phyloP scores from a whole-genome alignment of 352 stramenopile species.

The Globisporangium parvum region DNA sequence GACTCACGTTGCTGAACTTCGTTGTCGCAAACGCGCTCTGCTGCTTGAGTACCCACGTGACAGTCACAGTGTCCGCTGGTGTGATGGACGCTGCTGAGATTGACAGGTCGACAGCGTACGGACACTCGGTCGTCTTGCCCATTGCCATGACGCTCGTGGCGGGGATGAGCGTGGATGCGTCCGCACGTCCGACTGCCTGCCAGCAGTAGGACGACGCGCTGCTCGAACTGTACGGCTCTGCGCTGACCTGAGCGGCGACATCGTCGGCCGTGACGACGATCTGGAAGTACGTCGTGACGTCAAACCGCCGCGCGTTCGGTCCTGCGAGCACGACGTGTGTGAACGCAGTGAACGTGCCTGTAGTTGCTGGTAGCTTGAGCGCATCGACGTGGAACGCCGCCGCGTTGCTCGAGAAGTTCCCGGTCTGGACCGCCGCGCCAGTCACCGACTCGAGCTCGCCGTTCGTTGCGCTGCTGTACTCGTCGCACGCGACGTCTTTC shows the following conservation, averaged over 20 bases:
- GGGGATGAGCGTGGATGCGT: conserved; percentile 14
- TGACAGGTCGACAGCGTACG: conserved; percentile 33
- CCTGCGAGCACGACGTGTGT: conserved; percentile 39
- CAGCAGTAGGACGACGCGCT: conserved; percentile 40
- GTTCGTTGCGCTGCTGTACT: conserved; percentile 24
- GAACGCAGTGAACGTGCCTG: conserved; percentile 33
- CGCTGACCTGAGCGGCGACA: conserved; percentile 15
- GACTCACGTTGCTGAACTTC: conserved; percentile 21
- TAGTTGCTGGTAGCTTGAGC: conserved; percentile 21
- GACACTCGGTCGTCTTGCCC: conserved; percentile 30
- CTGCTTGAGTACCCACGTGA: conserved; percentile 30
- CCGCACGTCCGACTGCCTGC: conserved; percentile 22
- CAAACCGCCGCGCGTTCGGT: conserved; percentile 27
- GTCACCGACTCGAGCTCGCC: neutral
- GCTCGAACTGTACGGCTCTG: conserved; percentile 21
- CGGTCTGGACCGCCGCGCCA: conserved; percentile 4
- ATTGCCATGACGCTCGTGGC: conserved; percentile 26
- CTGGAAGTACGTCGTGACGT: conserved; percentile 50
- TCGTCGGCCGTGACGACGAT: conserved; percentile 31
- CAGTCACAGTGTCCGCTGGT: conserved; percentile 4
- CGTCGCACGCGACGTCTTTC: conserved; percentile 26
- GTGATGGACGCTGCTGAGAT: conserved; percentile 21
- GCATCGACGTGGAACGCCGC: conserved; percentile 27
- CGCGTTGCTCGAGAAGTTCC: conserved; percentile 28
- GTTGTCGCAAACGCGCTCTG: conserved; percentile 13